These are phyloP conservation scores for Avena sativa DNA, from an alignment of 176 grass and related monocot genomes.

Conservation along the genomic window DNA sequence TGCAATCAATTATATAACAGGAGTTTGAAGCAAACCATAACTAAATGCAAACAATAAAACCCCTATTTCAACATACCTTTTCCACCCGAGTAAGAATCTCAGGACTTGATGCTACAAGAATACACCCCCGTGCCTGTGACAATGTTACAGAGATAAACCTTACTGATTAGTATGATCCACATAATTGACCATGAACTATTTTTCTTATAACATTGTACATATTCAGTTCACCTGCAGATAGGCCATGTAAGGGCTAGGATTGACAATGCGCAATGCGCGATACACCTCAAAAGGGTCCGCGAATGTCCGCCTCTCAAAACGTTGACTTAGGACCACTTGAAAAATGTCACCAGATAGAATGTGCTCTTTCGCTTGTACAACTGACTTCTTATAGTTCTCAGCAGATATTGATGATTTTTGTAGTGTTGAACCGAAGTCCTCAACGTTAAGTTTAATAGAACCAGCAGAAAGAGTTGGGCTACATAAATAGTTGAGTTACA, in stretches of 20 bases:
- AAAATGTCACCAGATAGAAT: constrained; percentile 92
- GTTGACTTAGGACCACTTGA: constrained; percentile 89
- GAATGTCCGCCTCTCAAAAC: constrained; percentile 86
- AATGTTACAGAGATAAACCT: constrained; percentile 4
- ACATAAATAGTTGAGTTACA: constrained; percentile 28
- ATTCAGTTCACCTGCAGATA: constrained; percentile 77
- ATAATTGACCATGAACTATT: background rate
- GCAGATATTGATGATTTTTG: constrained; percentile 78
- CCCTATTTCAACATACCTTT: constrained; percentile 53
- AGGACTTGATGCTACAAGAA: constrained; percentile 84
- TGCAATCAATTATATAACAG: background rate
- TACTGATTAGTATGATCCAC: constrained; percentile 16
- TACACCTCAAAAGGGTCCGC: constrained; percentile 94
- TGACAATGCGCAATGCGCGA: constrained; percentile 81
- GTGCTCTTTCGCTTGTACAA: constrained; percentile 80
- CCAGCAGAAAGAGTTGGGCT: constrained; percentile 81
- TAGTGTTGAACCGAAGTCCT: constrained; percentile 62
- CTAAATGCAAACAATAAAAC: background rate
- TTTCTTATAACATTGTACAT: background rate
- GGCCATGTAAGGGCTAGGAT: constrained; percentile 92
- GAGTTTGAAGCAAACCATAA: background rate
- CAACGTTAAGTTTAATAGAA: constrained; percentile 66
- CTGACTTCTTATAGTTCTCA: constrained; percentile 69
- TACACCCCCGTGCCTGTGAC: constrained; percentile 65
- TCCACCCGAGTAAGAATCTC: constrained; percentile 90